Evolutionary conservation across 1,284 basidiomycete species (phyloP), one percentile per base, ranked within the genome.

Genomic region (Irpex lacteus): DNA sequence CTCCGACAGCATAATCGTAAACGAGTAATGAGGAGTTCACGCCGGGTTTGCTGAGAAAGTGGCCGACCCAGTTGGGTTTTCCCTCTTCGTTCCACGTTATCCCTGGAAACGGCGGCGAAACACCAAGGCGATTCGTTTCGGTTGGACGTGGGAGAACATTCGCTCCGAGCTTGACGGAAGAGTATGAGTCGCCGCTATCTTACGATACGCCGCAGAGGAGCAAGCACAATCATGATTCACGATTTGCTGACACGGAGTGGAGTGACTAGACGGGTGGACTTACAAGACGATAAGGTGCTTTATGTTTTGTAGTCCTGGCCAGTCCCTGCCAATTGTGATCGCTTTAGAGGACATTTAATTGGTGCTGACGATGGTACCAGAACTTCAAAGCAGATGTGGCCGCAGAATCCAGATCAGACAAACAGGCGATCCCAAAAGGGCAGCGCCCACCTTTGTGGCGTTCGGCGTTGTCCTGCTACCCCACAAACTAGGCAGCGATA

Each of bases 61-160:
- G 78, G 0, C 84, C 84, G 37, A 86, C 81, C 84, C 84, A 86
- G 71, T 86, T 85, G 26, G 82, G 78, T 61, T 74, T 66, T 47
- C 71, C 77, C 4, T 67, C 61, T 68, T 83, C 82, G 36, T 79
- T 79, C 71, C 71, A 85, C 9, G 82, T 81, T 6, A 67, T 59
- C 2, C 78, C 79, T 9, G 83, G 84, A 64, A 78, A 86, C 9
- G 70, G 67, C 40, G n/a, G 13, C n/a, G n/a, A 47, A 3, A 81
- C 73, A 4, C 84, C 84, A 5, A 86, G 74, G 18, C 85, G 85
- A n/a, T 79, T 65, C 1, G 74, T 66, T 54, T 74, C 70, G 47
- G 72, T 76, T 13, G 84, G 81, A 44, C 64, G 63, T 26, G 55
- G 63, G 19, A 56, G 58, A 4, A 52, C 61, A 55, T 57, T 56